These are phyloP conservation scores for Aspergillus nanangensis DNA, from an alignment of 495 filamentous ascomycete species.

Conservation along the genomic window DNA sequence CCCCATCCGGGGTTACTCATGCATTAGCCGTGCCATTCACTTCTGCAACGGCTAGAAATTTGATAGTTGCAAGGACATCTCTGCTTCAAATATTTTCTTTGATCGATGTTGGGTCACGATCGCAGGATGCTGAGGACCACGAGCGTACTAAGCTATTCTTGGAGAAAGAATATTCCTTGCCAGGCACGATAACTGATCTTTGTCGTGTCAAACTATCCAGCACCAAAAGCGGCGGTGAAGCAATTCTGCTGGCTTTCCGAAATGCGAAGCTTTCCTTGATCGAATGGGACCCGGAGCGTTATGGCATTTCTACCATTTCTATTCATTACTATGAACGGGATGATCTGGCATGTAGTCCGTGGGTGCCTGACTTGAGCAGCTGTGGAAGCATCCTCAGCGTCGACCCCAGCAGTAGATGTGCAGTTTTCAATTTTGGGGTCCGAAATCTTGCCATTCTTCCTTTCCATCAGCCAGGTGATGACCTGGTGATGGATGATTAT, in stretches of 20 bases:
- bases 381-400: slow-evolving; percentile 76
- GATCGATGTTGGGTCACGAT: slow-evolving; percentile 26
- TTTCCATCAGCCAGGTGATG: slow-evolving; percentile 79
- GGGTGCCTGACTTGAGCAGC: slow-evolving; percentile 62
- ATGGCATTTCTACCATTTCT: slow-evolving; percentile 77
- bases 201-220: slow-evolving; percentile 65
- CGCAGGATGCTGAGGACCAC: slow-evolving; percentile 39
- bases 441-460: slow-evolving; percentile 90
- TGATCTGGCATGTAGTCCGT: slow-evolving; percentile 71
- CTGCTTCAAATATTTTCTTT: slow-evolving; percentile 81
- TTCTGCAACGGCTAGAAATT: slow-evolving; percentile 69
- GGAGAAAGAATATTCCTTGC: slow-evolving; percentile 73
- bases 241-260: slow-evolving; percentile 75
- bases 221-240: slow-evolving; percentile 75
- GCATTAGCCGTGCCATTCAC: slow-evolving; percentile 75
- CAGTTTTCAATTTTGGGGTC: slow-evolving; percentile 83
- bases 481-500: slow-evolving; percentile 87
- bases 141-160: slow-evolving; percentile 76
- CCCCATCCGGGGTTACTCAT: slow-evolving; percentile 90
- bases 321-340: slow-evolving; percentile 98
- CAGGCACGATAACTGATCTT: slow-evolving; percentile 79
- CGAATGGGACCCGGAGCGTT: slow-evolving; percentile 84
- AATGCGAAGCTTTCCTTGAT: slow-evolving; percentile 91
- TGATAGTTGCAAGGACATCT: slow-evolving; percentile 84
- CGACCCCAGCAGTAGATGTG: slow-evolving; percentile 89